Base-by-base conservation (phyloP, 352 stramenopile genomes). In the Phytophthora kernoviae region DNA sequence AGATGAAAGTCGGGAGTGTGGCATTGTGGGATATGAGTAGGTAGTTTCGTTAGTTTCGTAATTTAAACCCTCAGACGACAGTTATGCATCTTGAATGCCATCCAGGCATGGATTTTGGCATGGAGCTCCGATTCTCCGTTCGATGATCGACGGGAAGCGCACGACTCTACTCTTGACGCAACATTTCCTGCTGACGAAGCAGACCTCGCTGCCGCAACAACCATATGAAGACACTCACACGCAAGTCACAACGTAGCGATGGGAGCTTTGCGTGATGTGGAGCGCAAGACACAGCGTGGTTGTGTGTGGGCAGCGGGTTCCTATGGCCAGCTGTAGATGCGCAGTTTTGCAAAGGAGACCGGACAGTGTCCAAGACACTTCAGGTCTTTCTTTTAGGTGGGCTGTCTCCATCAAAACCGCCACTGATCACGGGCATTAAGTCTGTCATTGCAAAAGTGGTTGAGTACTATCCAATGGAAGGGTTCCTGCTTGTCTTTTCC, bases 401-500 rank as follows among this genome's bases (percentile, higher is more conserved):
- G 41, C 49, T 54, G 18, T 54, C 53, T 24, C n/a, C 33, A 46
- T 37, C 33, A 30, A 54, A 62, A 61, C 43, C 45, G 45, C 24
- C 30, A 24, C n/a, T 40, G 27, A 57, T 34, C 54, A 49, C 45
- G 2, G 18, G 24, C 45, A 40, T n/a, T 21, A 27, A 44, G 56
- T 14, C 39, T 56, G 54, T 66, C 60, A 65, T 10, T 42, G 34
- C 36, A 10, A 20, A 61, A 32, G 41, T 18, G 41, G 7, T 48
- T 20, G 59, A 53, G 18, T 60, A 49, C 17, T 53, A 48, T 43
- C 21, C 24, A 22, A 93, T 93, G 84, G 84, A 93, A 43, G 84
- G 84, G 41, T 93, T 82, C 49, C 58, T 93, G 60, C 80, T 93
- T 8, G 66, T 76, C 47, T 82, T 91, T 48, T 54, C 65, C 49